Evolutionary conservation across 2,329 filamentous ascomycete genomes (phyloP).

Genomic region (Hymenoscyphus fraxineus): DNA sequence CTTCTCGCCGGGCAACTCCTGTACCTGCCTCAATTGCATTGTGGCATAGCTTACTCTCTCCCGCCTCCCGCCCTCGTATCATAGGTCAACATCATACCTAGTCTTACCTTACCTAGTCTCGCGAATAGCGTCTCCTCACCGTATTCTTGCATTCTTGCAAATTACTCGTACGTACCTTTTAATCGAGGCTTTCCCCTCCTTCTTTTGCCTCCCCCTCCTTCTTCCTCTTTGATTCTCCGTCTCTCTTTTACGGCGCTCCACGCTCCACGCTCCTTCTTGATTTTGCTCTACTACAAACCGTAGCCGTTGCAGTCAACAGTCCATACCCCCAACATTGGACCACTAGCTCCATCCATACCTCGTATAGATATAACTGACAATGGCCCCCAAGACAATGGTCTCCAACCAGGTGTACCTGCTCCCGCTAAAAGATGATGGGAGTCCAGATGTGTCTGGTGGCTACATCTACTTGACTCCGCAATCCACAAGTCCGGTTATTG

Average conservation of each 20-base stretch:
- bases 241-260: neutral
- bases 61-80: neutral
- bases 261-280: neutral
- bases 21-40: neutral
- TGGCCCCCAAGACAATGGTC: conserved; percentile 59
- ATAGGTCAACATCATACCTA: no score
- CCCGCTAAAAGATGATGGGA: conserved; percentile 87
- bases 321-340: neutral
- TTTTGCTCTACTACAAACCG: neutral
- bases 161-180: conserved; percentile 11
- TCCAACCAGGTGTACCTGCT: conserved; percentile 79
- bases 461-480: conserved; percentile 86
- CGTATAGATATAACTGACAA: conserved; percentile 30
- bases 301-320: neutral
- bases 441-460: conserved; percentile 79
- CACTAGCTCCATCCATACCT: neutral
- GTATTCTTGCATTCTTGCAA: neutral
- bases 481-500: conserved; percentile 68
- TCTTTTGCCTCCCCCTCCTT: neutral
- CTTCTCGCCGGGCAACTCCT: neutral
- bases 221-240: neutral
- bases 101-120: neutral
- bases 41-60: no score
- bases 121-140: neutral
- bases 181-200: neutral